Base-by-base conservation (phyloP, 768 basidiomycete genomes). In the Mycena latifolia region DNA sequence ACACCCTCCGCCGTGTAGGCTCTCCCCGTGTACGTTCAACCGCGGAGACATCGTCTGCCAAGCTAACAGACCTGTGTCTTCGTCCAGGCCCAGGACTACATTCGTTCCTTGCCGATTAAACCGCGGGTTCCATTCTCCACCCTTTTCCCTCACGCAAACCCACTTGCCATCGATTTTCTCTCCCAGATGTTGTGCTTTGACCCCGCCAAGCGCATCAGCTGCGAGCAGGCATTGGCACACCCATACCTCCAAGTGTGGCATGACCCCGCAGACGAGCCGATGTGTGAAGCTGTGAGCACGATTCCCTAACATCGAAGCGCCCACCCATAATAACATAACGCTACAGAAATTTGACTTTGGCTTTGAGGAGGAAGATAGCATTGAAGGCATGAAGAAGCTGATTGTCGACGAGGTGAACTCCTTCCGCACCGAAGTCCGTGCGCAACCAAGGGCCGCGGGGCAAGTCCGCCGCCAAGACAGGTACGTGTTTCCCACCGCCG, bases 171-270 rank as follows among this genome's bases (percentile, higher is more conserved):
- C 71, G 98, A 99, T 76, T 86, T 99, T 24, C 87, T 99, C 53
- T 88, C 90, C 41, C 91, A 94, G 76, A 89, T 99, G 85, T 85
- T 99, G 50, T 92, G 93, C 78, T 99, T 99, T 76, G 98, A 99
- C 76, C 98, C 98, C 41, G 92, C 95, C 20, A 95, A 95, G 80
- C 91, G 97, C 59, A 96, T 98, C 77, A 94, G 93, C 64, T 98
- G 97, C 77, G 95, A 98, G 73, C 90, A 98, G 75, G 98, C 98
- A 2, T 82, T 99, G 55, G 91, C 92, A 56, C 98, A 99, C 75
- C 95, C 96, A 2, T 99, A 99, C 80, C 81, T 94, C 66, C 88
- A 92, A 65, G 98, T 98, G 14, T 99, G 98, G 98, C 96, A 98
- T 75, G 98, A 99, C 77, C 96, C 96, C 22, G 89, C 93, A 12